These are phyloP conservation scores for Penicillium lividum DNA, from an alignment of 495 filamentous ascomycete species.

Conservation along the genomic window DNA sequence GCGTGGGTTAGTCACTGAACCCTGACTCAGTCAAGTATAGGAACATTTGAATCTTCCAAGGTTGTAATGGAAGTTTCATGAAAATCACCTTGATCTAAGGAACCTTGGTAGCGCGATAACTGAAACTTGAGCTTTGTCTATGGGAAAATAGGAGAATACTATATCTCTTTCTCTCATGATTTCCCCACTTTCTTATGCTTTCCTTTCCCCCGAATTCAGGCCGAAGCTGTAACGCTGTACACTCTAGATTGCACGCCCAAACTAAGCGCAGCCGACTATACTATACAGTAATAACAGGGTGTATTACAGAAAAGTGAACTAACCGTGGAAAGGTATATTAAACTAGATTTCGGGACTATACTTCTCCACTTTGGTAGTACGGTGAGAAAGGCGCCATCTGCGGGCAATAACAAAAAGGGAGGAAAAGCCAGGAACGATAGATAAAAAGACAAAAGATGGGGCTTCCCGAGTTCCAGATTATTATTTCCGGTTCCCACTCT, in stretches of 20 bases:
- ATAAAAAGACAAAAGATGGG: constrained; percentile 6
- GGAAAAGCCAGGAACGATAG: neutral
- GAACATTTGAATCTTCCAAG: too few relatives aligned
- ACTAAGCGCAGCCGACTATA: constrained; percentile 8
- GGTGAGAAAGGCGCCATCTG: constrained; percentile 14
- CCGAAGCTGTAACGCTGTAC: constrained; percentile 10
- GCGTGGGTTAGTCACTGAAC: too few relatives aligned
- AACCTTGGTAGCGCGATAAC: too few relatives aligned
- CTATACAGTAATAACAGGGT: too few relatives aligned
- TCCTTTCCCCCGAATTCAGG: constrained; percentile 7
- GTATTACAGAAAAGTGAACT: neutral
- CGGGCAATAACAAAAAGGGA: constrained; percentile 1
- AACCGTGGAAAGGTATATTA: neutral
- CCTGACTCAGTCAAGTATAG: too few relatives aligned
- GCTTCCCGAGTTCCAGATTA: constrained; percentile 18
- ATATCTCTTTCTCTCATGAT: neutral
- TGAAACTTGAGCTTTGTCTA: too few relatives aligned
- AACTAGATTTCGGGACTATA: neutral
- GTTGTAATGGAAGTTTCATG: too few relatives aligned
- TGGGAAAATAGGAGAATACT: too few relatives aligned
- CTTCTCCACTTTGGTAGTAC: constrained; percentile 5
- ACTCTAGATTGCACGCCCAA: neutral
- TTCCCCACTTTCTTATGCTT: neutral
- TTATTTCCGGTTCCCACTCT: constrained; percentile 7
- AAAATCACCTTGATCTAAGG: too few relatives aligned